Evolutionary conservation across 805 yeast genomes (phyloP).

Genomic region (Tetrapisispora nanseiensis): DNA sequence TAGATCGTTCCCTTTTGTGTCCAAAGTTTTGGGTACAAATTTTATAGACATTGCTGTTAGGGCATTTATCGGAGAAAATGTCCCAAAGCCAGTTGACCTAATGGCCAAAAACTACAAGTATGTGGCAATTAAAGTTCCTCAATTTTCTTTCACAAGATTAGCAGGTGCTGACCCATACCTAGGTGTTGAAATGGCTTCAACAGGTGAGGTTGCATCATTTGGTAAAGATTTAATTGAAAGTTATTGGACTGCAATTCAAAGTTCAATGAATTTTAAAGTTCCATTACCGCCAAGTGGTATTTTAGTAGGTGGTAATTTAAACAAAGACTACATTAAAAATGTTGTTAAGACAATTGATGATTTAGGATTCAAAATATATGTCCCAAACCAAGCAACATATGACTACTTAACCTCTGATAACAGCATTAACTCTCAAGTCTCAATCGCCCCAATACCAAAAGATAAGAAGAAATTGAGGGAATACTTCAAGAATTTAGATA

Average conservation of each 20-base stretch:
- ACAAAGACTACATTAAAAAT: slow-evolving; percentile 48
- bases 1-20: slow-evolving; percentile 97
- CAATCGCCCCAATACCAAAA: slow-evolving; percentile 81
- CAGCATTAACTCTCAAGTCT: slow-evolving; percentile 34
- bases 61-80: slow-evolving; percentile 63
- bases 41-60: slow-evolving; percentile 91
- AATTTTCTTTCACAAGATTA: slow-evolving; percentile 93
- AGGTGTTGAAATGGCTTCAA: slow-evolving; percentile 98
- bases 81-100: slow-evolving; percentile 72
- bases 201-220: slow-evolving; percentile 98
- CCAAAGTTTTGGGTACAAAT: slow-evolving; percentile 90
- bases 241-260: slow-evolving; percentile 94
- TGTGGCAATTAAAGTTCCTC: slow-evolving; percentile 97
- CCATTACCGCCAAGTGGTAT: slow-evolving; percentile 88
- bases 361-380: slow-evolving; percentile 67
- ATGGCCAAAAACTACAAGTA: slow-evolving; percentile 68
- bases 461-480: slow-evolving; percentile 88
- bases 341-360: slow-evolving; percentile 63
- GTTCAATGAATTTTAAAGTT: slow-evolving; percentile 92
- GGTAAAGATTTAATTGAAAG: slow-evolving; percentile 82
- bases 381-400: slow-evolving; percentile 65
- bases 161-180: slow-evolving; percentile 99
- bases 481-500: slow-evolving; percentile 77
- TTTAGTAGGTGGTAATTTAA: slow-evolving; percentile 81
- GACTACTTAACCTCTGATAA: slow-evolving; percentile 44